phyloP scores from a whole-genome alignment of 495 filamentous ascomycete genomes.

The Hypoxylon perforatum region DNA sequence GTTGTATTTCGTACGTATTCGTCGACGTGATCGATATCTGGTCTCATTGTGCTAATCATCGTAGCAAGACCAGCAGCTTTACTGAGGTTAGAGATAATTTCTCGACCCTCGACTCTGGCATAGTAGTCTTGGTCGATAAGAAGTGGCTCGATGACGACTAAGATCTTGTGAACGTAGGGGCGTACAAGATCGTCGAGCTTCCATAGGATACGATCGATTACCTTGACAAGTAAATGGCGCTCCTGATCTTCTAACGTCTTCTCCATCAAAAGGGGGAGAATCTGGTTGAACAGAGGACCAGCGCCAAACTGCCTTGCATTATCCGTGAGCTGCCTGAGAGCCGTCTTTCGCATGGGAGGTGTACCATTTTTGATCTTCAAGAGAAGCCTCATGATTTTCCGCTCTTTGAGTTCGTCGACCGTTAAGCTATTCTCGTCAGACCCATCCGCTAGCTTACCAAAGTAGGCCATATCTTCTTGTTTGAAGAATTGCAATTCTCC shows the following conservation, averaged over 20 bases:
- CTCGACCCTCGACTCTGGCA: slow-evolving; percentile 95
- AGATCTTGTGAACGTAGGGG: slow-evolving; percentile 96
- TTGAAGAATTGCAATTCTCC: slow-evolving; percentile 99
- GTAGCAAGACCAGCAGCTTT: slow-evolving; percentile 97
- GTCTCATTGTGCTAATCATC: slow-evolving; percentile 99
- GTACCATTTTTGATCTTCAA: slow-evolving; percentile 99
- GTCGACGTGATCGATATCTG: slow-evolving; percentile 98
- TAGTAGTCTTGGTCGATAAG: slow-evolving; percentile 99
- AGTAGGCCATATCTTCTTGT: slow-evolving; percentile 98
- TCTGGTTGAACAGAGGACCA: slow-evolving; percentile 95
- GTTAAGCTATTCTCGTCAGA: slow-evolving; percentile 91
- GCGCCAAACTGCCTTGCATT: slow-evolving; percentile 98
- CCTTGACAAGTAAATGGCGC: slow-evolving; percentile 97
- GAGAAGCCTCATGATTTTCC: slow-evolving; percentile 97
- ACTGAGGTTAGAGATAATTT: slow-evolving; percentile 97
- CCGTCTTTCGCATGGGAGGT: slow-evolving; percentile 98
- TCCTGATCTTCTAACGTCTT: slow-evolving; percentile 98
- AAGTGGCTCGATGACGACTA: slow-evolving; percentile 98
- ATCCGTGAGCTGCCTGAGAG: slow-evolving; percentile 96
- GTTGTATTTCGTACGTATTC: slow-evolving; percentile 99
- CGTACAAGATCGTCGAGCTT: slow-evolving; percentile 98
- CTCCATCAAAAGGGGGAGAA: slow-evolving; percentile 97
- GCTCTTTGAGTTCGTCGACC: slow-evolving; percentile 95
- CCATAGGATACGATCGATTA: slow-evolving; percentile 98
- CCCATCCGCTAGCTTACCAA: slow-evolving; percentile 95